Evolutionary conservation across 164 flowering plant genomes (phyloP).

Genomic region (Stephania japonica): DNA sequence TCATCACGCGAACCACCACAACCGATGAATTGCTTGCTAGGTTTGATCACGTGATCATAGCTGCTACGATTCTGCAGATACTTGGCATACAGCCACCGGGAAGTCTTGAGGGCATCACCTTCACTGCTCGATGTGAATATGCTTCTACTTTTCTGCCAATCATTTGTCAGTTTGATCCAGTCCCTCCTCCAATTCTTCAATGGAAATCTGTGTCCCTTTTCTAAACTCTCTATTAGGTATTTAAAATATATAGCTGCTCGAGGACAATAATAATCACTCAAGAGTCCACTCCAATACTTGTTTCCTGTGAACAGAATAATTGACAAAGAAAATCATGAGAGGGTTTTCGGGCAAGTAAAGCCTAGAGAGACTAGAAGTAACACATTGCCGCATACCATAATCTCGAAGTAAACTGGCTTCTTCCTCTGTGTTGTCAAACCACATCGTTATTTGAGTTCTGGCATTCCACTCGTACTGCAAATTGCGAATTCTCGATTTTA

Average conservation of each 20-base stretch:
- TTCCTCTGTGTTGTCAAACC: conserved; percentile 69
- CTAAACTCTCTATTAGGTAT: conserved; percentile 39
- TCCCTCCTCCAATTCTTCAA: conserved; percentile 61
- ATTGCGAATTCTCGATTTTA: background rate
- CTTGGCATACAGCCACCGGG: conserved; percentile 43
- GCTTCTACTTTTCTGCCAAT: conserved; percentile 53
- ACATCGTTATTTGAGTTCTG: conserved; percentile 77
- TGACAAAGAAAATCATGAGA: background rate
- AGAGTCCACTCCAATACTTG: conserved; percentile 77
- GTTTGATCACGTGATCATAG: conserved; percentile 7
- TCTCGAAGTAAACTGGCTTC: conserved; percentile 74
- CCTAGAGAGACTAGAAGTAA: background rate
- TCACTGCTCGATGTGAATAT: conserved; percentile 30
- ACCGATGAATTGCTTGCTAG: background rate
- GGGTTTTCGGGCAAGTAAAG: background rate
- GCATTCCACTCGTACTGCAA: conserved; percentile 80
- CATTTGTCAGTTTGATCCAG: conserved; percentile 69
- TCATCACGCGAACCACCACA: background rate
- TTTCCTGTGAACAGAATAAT: conserved; percentile 32
- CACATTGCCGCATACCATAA: conserved; percentile 41
- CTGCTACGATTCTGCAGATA: conserved; percentile 27
- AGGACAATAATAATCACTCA: conserved; percentile 65
- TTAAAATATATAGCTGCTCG: conserved; percentile 71
- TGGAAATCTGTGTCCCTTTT: conserved; percentile 34
- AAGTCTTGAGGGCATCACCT: conserved; percentile 45